Percentiles rank a stretch among this genome's conserved stretches.
phyloP scores from a whole-genome alignment of 805 yeast genomes.

The Komagataella mondaviorum region DNA sequence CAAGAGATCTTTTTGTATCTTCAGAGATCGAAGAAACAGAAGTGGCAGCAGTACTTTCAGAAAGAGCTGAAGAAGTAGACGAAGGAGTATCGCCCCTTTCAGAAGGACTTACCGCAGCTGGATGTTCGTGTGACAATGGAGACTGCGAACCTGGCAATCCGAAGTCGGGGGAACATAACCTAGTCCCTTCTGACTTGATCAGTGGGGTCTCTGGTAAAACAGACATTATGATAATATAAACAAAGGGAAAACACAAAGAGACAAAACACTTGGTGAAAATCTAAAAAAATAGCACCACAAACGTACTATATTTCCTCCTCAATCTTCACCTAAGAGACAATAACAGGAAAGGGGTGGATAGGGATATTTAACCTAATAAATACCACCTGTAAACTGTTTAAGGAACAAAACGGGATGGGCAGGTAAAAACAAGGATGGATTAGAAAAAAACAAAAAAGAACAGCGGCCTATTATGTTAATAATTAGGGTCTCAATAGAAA shows the following conservation, averaged over 20 bases:
- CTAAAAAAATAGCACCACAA: conserved; percentile 4
- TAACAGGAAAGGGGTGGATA: neutral
- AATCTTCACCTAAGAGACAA: neutral
- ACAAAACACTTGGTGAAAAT: conserved; percentile 3
- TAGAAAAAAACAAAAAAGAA: conserved; percentile 1
- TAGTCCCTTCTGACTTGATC: neutral
- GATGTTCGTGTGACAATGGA: neutral
- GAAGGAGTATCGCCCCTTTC: neutral
- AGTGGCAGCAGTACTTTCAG: neutral
- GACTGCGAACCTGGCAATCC: neutral
- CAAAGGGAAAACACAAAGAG: neutral
- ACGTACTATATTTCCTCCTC: neutral
- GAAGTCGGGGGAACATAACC: neutral
- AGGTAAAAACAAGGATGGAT: conserved; percentile 1
- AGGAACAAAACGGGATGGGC: neutral
- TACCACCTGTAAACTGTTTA: conserved; percentile 2
- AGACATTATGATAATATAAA: neutral
- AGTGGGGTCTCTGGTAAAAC: neutral
- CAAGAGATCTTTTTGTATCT: neutral
- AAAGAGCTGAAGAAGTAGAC: conserved; percentile 1
- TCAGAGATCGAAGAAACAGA: conserved; percentile 7
- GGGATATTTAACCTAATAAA: conserved; percentile 9
- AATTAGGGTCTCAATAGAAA: neutral
- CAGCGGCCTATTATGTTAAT: conserved; percentile 1
- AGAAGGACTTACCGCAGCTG: neutral